Evolutionary conservation across 2,329 filamentous ascomycete genomes (phyloP).

Genomic region (Alternaria brassicae): DNA sequence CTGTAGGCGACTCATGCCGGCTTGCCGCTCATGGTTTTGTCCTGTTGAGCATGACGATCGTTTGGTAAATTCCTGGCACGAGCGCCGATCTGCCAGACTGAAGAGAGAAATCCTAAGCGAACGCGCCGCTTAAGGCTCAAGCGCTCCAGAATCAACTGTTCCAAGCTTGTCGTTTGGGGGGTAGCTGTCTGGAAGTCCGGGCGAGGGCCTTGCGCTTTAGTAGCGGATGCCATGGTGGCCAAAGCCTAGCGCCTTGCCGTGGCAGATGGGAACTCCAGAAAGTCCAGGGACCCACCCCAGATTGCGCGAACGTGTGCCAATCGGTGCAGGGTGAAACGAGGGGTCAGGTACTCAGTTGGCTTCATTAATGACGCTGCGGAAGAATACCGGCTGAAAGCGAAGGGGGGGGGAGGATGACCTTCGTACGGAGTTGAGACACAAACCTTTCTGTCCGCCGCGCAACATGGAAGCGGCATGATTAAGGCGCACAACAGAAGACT

Average conservation of each 20-base stretch:
- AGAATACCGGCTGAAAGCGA: conserved; percentile 42
- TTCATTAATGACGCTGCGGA: conserved; percentile 35
- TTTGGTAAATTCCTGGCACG: conserved; percentile 12
- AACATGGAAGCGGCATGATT: conserved; percentile 8
- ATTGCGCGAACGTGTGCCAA: conserved; percentile 27
- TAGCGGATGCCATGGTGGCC: conserved; percentile 2
- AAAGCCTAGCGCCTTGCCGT: conserved; percentile 12
- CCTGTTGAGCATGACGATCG: conserved; percentile 25
- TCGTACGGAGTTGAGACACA: conserved; percentile 7
- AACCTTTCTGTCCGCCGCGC: neutral
- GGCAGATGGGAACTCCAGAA: neutral
- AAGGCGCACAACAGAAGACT: conserved; percentile 9
- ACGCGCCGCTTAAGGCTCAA: neutral
- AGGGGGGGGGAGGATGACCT: conserved; percentile 18
- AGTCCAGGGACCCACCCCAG: conserved; percentile 13
- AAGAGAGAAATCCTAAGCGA: conserved; percentile 7
- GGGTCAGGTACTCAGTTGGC: conserved; percentile 19
- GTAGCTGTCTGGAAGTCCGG: conserved; percentile 17
- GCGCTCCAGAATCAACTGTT: conserved; percentile 6
- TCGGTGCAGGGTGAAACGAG: conserved; percentile 31
- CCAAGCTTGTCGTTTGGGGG: conserved; percentile 7
- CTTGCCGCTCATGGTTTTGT: conserved; percentile 13
- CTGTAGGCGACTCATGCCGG: conserved; percentile 25
- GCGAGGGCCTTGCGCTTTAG: conserved; percentile 10
- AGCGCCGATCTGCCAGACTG: conserved; percentile 7